phyloP scores from a whole-genome alignment of 257 asterid species.

The Anisodus tanguticus region DNA sequence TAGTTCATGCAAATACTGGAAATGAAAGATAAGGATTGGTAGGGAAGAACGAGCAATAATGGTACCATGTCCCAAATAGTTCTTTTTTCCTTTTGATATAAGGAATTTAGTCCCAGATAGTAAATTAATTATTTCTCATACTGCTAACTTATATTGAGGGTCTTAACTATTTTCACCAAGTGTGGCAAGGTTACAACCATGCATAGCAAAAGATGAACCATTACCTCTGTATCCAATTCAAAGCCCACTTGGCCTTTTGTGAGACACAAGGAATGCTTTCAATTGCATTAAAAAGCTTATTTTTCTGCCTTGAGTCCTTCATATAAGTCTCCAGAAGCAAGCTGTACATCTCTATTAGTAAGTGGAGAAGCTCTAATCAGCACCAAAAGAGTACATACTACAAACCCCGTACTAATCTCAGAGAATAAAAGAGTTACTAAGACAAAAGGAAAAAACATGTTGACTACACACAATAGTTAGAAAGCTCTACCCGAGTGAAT shows the following conservation, averaged over 20 bases:
- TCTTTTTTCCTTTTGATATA: neutral
- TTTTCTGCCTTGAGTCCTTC: conserved; percentile 71
- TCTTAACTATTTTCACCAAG: neutral
- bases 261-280: conserved; percentile 72
- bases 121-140: neutral
- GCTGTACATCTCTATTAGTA: conserved; percentile 78
- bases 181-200: neutral
- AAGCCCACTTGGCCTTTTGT: conserved; percentile 77
- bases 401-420: neutral
- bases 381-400: conserved; percentile 26
- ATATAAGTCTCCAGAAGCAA: conserved; percentile 82
- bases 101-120: neutral
- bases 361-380: conserved; percentile 39
- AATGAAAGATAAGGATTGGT: neutral
- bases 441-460: neutral
- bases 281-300: conserved; percentile 64
- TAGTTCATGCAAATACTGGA: neutral
- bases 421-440: neutral
- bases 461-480: conserved; percentile 24
- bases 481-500: conserved; percentile 73
- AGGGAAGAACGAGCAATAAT: neutral
- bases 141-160: neutral
- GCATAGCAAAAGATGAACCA: conserved; percentile 12
- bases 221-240: conserved; percentile 82
- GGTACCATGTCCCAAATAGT: neutral